phyloP scores from a whole-genome alignment of 495 filamentous ascomycete genomes.

The Annulohypoxylon moriforme region DNA sequence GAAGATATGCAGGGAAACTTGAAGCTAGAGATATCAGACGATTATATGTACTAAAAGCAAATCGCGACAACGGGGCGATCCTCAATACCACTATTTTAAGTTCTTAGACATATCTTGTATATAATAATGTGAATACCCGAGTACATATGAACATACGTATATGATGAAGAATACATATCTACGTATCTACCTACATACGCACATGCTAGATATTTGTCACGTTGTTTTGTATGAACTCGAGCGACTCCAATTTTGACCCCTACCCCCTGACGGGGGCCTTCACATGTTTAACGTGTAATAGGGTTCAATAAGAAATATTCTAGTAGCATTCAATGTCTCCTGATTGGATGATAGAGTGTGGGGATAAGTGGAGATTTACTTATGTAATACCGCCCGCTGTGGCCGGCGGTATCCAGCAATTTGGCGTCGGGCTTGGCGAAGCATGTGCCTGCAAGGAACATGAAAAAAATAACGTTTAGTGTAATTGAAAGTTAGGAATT shows the following conservation, averaged over 20 bases:
- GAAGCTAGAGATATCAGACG: not conserved
- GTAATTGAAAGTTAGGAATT: slow-evolving; percentile 4
- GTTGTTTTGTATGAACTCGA: not conserved
- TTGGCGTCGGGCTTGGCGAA: slow-evolving; percentile 33
- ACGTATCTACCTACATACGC: not conserved
- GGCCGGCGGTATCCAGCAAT: slow-evolving; percentile 27
- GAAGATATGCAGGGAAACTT: slow-evolving; percentile 11
- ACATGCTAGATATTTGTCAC: not conserved
- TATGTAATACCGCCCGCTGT: slow-evolving; percentile 15
- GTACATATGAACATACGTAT: not conserved
- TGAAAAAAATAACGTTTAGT: slow-evolving; percentile 12
- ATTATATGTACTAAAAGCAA: not conserved
- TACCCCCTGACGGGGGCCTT: not conserved
- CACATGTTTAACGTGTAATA: not conserved
- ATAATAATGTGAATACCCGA: not conserved
- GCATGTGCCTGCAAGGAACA: slow-evolving; percentile 33
- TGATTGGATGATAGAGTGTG: slow-evolving; percentile 27
- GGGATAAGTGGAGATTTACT: slow-evolving; percentile 11
- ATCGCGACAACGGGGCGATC: no score
- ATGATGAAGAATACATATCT: not conserved
- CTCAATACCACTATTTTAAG: no score
- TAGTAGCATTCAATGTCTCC: not conserved
- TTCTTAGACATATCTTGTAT: not conserved
- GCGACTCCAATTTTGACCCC: not conserved
- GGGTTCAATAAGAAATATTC: not conserved